Evolutionary conservation across 768 basidiomycete genomes (phyloP).

Genomic region (Mycena maculata): DNA sequence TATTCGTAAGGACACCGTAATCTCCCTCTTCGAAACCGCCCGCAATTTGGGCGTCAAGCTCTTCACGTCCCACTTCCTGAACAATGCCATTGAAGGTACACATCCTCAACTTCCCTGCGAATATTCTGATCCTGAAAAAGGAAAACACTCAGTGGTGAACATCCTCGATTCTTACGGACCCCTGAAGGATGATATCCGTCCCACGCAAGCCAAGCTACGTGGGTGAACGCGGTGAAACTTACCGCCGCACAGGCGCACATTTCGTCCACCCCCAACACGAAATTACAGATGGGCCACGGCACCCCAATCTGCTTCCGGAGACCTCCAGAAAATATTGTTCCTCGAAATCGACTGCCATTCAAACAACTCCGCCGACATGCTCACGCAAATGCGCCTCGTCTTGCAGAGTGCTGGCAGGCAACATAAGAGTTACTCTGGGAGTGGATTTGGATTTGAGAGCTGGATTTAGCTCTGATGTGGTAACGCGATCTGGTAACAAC

Average conservation of each 20-base stretch:
- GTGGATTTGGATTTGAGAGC: too few species aligned
- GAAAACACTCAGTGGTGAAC: constrained; percentile 18
- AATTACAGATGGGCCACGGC: constrained; percentile 29
- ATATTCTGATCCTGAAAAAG: not conserved
- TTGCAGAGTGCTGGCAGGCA: constrained; percentile 29
- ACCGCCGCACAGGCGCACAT: constrained; percentile 19
- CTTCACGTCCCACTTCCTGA: constrained; percentile 25
- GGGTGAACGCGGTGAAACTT: constrained; percentile 23
- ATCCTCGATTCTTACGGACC: constrained; percentile 23
- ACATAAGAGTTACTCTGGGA: too few species aligned
- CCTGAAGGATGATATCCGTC: constrained; percentile 26
- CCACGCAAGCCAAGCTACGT: constrained; percentile 17
- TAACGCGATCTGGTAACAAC: too few species aligned
- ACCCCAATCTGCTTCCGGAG: constrained; percentile 25
- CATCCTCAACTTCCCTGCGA: too few species aligned
- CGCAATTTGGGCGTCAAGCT: constrained; percentile 20
- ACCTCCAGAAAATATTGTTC: constrained; percentile 11
- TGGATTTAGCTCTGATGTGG: too few species aligned
- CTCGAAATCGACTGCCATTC: constrained; percentile 33
- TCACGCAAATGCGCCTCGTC: constrained; percentile 30
- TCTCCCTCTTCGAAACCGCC: constrained; percentile 6
- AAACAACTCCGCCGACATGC: constrained; percentile 29
- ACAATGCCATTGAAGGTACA: constrained; percentile 8
- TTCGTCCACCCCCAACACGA: constrained; percentile 28
- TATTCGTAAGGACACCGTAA: constrained; percentile 21